Evolutionary conservation across 2,329 filamentous ascomycete species (phyloP).

Genomic region (Trematosphaeria pertusa): DNA sequence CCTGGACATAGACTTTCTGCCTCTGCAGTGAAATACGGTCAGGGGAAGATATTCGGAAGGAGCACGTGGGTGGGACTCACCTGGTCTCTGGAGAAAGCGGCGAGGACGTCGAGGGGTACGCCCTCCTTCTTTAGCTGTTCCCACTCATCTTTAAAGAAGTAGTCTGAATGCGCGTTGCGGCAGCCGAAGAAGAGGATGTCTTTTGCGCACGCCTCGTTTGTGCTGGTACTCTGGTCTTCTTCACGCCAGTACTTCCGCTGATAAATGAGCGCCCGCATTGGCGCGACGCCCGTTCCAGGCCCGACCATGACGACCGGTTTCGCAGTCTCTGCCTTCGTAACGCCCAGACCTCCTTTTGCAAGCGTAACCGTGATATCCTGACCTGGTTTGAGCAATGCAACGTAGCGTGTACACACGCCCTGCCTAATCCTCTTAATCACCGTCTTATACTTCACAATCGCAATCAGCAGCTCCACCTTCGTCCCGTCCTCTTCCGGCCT

Average conservation of each 20-base stretch:
- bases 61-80: slow-evolving; percentile 21
- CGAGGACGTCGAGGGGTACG: slow-evolving; percentile 60
- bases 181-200: slow-evolving; percentile 82
- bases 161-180: slow-evolving; percentile 76
- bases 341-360: slow-evolving; percentile 58
- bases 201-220: slow-evolving; percentile 9
- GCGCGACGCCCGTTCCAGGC: slow-evolving; percentile 86
- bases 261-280: slow-evolving; percentile 80
- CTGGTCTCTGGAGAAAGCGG: slow-evolving; percentile 76
- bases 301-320: slow-evolving; percentile 77
- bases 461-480: slow-evolving; percentile 75
- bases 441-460: slow-evolving; percentile 90
- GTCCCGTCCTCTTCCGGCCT: slow-evolving; percentile 37
- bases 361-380: slow-evolving; percentile 67
- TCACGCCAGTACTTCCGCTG: slow-evolving; percentile 63
- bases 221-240: slow-evolving; percentile 12
- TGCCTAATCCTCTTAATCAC: slow-evolving; percentile 83
- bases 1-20: slow-evolving; percentile 72
- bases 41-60: background rate
- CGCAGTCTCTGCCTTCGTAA: slow-evolving; percentile 49
- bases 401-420: slow-evolving; percentile 89
- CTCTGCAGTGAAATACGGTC: slow-evolving; percentile 35
- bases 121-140: slow-evolving; percentile 49
- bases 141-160: slow-evolving; percentile 85
- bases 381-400: slow-evolving; percentile 68